Percentiles rank a stretch among this genome's conserved stretches.
Evolutionary conservation across 805 yeast genomes (phyloP).

Genomic region (Myxozyma sirexii): DNA sequence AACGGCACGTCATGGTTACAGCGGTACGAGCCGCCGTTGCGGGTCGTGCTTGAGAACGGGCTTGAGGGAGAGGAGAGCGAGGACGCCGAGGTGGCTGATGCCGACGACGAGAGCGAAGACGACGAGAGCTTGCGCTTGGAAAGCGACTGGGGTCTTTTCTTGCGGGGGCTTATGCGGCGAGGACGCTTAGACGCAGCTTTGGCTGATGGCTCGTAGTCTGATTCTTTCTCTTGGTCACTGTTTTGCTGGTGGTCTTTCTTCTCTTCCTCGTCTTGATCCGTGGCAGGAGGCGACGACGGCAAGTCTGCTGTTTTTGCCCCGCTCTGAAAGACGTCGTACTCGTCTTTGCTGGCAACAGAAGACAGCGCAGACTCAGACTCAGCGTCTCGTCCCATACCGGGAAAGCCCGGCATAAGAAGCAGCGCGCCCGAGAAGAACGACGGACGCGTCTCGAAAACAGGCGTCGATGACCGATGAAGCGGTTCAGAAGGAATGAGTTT

Average conservation of each 20-base stretch:
- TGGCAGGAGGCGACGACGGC: no score
- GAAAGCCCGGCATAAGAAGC: background rate
- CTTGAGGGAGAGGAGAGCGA: background rate
- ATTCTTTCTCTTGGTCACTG: no score
- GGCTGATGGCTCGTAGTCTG: no score
- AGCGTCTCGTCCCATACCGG: background rate
- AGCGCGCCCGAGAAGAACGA: background rate
- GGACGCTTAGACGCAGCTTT: background rate
- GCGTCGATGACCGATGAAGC: no score
- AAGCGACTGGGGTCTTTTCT: background rate
- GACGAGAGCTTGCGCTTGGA: no score
- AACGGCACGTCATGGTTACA: conserved; percentile 15
- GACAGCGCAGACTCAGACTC: background rate
- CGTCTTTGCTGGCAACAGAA: background rate
- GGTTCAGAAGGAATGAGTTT: background rate
- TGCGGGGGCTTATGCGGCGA: background rate
- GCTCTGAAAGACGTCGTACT: no score
- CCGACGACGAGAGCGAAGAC: background rate
- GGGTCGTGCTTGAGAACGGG: background rate
- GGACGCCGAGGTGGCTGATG: background rate
- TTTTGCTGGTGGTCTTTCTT: no score
- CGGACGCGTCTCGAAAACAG: background rate
- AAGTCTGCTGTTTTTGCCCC: no score
- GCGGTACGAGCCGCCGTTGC: conserved; percentile 19
- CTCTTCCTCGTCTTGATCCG: no score